Conservation (phyloP, 768 basidiomycete species). For the Russula emetica region DNA sequence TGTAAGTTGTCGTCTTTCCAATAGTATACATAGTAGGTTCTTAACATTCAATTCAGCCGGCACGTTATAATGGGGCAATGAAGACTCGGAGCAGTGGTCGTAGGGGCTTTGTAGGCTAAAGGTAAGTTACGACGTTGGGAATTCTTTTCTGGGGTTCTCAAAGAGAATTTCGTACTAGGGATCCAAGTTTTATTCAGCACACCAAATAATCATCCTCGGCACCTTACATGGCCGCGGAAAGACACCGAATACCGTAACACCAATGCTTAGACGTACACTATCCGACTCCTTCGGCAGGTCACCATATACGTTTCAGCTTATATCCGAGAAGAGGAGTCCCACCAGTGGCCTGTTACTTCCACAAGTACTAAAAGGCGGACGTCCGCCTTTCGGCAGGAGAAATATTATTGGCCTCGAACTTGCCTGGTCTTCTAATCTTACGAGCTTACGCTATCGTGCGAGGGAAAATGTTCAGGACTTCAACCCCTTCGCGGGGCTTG, state of each 20-base stretch:
- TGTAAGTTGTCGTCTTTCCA: neutral
- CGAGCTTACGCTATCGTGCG: neutral
- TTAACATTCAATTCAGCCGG: neutral
- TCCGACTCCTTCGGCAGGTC: neutral
- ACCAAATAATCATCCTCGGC: neutral
- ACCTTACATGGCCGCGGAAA: neutral
- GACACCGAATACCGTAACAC: neutral
- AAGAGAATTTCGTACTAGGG: too few species aligned
- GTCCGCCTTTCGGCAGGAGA: neutral
- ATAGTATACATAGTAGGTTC: neutral
- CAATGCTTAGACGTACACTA: neutral
- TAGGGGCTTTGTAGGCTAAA: neutral
- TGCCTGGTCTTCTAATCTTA: neutral
- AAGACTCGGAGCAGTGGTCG: neutral
- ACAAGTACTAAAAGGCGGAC: neutral
- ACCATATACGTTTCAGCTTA: neutral
- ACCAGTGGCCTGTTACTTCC: neutral
- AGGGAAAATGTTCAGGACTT: conserved; percentile 10
- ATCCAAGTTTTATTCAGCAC: too few species aligned
- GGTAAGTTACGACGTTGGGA: too few species aligned
- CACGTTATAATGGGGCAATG: neutral
- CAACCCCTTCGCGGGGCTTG: conserved; percentile 15
- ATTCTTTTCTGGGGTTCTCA: too few species aligned
- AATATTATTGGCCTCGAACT: too few species aligned
- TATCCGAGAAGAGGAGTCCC: neutral